Base-by-base conservation (phyloP, 495 filamentous ascomycete species). In the Cercophora newfieldiana region DNA sequence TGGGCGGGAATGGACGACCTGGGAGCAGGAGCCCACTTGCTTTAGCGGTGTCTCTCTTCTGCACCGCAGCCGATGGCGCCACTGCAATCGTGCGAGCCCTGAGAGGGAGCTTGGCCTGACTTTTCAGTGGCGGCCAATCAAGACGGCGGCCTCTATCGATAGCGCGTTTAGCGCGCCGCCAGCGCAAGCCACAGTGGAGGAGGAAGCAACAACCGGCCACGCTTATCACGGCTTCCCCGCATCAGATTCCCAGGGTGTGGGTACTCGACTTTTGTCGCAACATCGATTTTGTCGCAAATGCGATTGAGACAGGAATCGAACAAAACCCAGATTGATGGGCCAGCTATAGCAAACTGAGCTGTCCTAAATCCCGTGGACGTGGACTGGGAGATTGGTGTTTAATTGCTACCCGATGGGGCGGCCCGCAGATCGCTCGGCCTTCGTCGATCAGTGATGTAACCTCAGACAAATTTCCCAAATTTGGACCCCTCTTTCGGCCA, bases 401-500 rank as follows among this genome's bases (percentile, higher is more conserved):
- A 1, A 26, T 29, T 57, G 22, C 54, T 26, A 57, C 58, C 18
- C 21, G 19, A 60, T 48, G 33, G 21, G 18, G 58, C 58, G 58
- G 58, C 7, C 58, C 58, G 58, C 31, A 10, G 58, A 60, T 44
- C 58, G 58, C 58, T 58, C 8, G 19, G 19, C 33, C 58, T 7
- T 48, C 25, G 58, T 25, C 58, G 31, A 60, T 60, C 31, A 7
- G n/a, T 48, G 58, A 60, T 60, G 58, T 31, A 60, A 60, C 58
- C 58, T 30, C 25, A 26, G 50, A 44, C 37, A 44, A 44, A 44
- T 14, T 44, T 14, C 37, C 50, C 50, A 53, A 53, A 53, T 19
- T n/a, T 19, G 28, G 54, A 19, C n/a, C 26, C 25, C 7, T 58
- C 24, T 55, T 55, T 53, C 50, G 50, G 50, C 50, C 50, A 53